Percentiles rank a stretch among this genome's conserved stretches.
Conservation (phyloP, 2,329 filamentous ascomycete species). For the Sporothrix pseudoabietina region DNA sequence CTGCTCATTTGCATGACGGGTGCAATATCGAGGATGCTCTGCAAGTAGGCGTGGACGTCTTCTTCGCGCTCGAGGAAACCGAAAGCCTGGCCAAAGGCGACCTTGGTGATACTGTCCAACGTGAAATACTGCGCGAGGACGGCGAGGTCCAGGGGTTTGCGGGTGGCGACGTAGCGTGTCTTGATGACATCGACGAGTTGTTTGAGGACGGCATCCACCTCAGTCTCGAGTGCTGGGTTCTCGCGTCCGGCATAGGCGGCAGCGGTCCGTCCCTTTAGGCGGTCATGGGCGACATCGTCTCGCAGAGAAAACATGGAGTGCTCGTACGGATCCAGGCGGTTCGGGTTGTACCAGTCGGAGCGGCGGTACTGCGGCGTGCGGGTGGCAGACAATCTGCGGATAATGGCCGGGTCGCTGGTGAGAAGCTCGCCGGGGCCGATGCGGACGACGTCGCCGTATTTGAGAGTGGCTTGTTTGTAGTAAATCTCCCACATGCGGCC, state of each 20-base stretch:
- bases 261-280: slow-evolving; percentile 38
- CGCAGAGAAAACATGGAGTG: slow-evolving; percentile 53
- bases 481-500: slow-evolving; percentile 37
- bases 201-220: slow-evolving; percentile 36
- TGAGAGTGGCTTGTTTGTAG: slow-evolving; percentile 34
- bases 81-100: slow-evolving; percentile 52
- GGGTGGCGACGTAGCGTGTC: slow-evolving; percentile 32
- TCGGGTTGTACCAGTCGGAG: slow-evolving; percentile 48
- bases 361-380: slow-evolving; percentile 39
- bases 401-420: slow-evolving; percentile 41
- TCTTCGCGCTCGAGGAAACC: slow-evolving; percentile 48
- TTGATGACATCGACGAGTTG: slow-evolving; percentile 33
- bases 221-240: slow-evolving; percentile 37
- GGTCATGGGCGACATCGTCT: slow-evolving; percentile 39
- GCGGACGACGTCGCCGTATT: slow-evolving; percentile 41
- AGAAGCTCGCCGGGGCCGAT: slow-evolving; percentile 45
- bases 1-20: slow-evolving; percentile 46
- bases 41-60: slow-evolving; percentile 50
- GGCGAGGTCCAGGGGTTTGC: slow-evolving; percentile 48
- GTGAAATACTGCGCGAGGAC: slow-evolving; percentile 52
- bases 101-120: slow-evolving; percentile 53
- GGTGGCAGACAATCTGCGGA: slow-evolving; percentile 40
- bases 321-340: slow-evolving; percentile 51
- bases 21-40: slow-evolving; percentile 44
- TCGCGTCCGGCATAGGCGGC: slow-evolving; percentile 40